Percentiles rank a stretch among this genome's conserved stretches.
Conservation (phyloP, 257 asterid genomes). For the Eucommia ulmoides region DNA sequence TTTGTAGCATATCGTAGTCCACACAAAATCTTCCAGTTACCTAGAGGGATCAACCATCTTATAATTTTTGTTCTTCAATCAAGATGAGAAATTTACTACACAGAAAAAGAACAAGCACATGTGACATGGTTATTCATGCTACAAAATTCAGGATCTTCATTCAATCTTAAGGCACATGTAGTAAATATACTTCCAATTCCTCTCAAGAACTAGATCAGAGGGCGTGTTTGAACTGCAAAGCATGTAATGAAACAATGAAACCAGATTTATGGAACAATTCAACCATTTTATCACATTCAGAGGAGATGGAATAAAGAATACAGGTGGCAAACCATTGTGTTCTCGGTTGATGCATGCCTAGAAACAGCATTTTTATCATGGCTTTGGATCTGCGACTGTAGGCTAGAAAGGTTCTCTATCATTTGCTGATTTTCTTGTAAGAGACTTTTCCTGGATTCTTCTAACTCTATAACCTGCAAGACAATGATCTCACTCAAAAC, state of each 20-base stretch:
- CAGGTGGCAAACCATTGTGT: slow-evolving; percentile 27
- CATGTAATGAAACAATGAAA: not conserved
- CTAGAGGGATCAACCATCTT: no score
- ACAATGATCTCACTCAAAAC: no score
- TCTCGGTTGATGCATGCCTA: slow-evolving; percentile 24
- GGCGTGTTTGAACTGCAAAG: no score
- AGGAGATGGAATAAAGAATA: not conserved
- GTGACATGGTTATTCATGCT: no score
- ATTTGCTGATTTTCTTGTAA: slow-evolving; percentile 39
- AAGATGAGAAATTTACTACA: no score
- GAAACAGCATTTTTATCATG: slow-evolving; percentile 27
- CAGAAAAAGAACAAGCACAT: no score
- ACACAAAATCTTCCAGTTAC: no score
- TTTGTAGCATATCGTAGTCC: slow-evolving; percentile 11
- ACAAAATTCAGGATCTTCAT: no score
- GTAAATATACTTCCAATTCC: no score
- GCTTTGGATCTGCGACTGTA: slow-evolving; percentile 39
- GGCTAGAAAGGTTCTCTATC: slow-evolving; percentile 30
- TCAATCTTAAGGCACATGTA: no score
- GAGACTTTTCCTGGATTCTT: slow-evolving; percentile 39
- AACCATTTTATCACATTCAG: not conserved
- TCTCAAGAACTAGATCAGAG: no score
- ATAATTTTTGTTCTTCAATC: no score
- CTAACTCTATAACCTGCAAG: slow-evolving; percentile 68
- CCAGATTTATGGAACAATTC: not conserved